Base-by-base conservation (phyloP, 352 stramenopile genomes). In the Chrysophaeum taylorii region DNA sequence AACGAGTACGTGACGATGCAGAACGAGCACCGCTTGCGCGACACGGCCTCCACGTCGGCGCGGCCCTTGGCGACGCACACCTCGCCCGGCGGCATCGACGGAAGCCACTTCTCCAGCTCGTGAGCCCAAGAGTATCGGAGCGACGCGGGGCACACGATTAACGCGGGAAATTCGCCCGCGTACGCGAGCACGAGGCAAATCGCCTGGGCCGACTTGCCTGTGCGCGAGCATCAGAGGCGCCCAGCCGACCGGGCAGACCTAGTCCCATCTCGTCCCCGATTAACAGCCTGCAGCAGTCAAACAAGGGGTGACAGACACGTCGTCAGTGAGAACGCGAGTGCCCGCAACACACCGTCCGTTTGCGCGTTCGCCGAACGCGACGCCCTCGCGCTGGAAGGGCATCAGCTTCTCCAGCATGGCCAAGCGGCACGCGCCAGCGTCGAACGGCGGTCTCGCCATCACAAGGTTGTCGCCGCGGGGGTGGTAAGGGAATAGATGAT, bases 41-140 rank as follows among this genome's bases (percentile, higher is more conserved):
- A 7, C 12, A 66, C 57, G 57, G 57, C 57, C 57, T 66, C 57
- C 9, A 27, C 70, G 71, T 86, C 81, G 42, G 81, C 70, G 48
- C 79, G 81, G 43, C 81, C 79, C 48, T 70, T 71, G 1, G 82
- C 79, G 15, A 83, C 76, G 73, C 78, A 74, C 42, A 84, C 73
- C 15, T 68, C 69, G 25, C 60, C 70, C 4, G 76, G 68, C 35
- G 72, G 36, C 16, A 87, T 73, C n/a, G 42, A 75, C 0, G 81
- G 82, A 35, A 82, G 73, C 75, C 84, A 88, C 33, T 81, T 84
- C 73, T 87, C 82, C 66, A 88, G 80, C 73, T 87, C 82, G 15
- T 73, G 66, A 1, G 79, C 75, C 82, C 82, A 88, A 9, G 77
- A 84, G 68, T 81, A 79, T 43, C 80, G 73, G 2, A 88, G 70